Percentiles rank a stretch among this genome's conserved stretches.
Evolutionary conservation across 1,139 yeast genomes (phyloP).

Genomic region (Geotrichum carabidarum): DNA sequence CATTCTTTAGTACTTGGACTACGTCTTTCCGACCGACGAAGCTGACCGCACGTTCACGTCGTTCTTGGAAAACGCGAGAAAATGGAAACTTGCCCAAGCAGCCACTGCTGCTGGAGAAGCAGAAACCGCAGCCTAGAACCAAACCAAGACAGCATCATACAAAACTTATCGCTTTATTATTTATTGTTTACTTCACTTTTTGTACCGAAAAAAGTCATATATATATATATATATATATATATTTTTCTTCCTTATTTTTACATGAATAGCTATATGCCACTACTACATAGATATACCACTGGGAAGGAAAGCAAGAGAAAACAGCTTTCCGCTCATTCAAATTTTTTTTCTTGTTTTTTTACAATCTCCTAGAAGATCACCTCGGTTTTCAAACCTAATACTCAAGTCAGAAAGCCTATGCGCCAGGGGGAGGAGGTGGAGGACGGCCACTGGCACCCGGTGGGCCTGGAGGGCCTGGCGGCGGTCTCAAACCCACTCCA

Average conservation of each 20-base stretch:
- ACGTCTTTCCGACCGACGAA: slow-evolving; percentile 53
- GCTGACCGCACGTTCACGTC: slow-evolving; percentile 42
- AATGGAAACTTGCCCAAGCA: slow-evolving; percentile 44
- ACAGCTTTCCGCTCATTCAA: too few relatives aligned
- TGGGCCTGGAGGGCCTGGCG: slow-evolving; percentile 26
- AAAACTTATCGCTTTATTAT: not conserved
- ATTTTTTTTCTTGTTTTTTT: too few relatives aligned
- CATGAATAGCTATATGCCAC: too few relatives aligned
- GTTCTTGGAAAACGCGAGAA: slow-evolving; percentile 59
- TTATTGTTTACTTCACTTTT: not conserved
- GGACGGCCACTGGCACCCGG: slow-evolving; percentile 23
- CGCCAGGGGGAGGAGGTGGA: slow-evolving; percentile 29
- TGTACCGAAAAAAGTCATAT: not conserved
- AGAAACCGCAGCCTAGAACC: not conserved
- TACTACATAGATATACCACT: too few relatives aligned
- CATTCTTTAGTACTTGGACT: slow-evolving; percentile 44
- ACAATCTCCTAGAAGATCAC: not conserved
- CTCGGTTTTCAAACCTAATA: not conserved
- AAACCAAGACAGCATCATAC: not conserved
- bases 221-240: too few relatives aligned
- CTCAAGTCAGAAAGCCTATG: not conserved
- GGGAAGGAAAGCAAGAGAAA: too few relatives aligned
- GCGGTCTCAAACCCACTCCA: slow-evolving; percentile 24
- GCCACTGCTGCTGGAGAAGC: slow-evolving; percentile 1
- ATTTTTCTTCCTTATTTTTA: too few relatives aligned